Base-by-base conservation (phyloP, 805 yeast species). In the Saturnispora mendoncae region DNA sequence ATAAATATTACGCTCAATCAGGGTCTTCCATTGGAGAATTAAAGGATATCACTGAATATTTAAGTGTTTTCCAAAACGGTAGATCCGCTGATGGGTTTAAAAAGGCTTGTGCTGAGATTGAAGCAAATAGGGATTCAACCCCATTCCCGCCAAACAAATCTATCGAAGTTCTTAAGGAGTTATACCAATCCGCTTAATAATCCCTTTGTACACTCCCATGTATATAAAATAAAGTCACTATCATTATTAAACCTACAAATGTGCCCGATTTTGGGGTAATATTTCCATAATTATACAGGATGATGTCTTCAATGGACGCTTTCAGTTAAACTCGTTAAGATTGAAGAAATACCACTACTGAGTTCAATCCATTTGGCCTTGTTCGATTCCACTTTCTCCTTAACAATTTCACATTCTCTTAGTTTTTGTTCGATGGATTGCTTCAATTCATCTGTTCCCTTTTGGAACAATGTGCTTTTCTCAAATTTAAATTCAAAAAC, bases 1-100 rank as follows among this genome's bases (percentile, higher is more conserved):
- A 65, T 45, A 74, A 76, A 52, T 80, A 72, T 47, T 50, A 48
- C 17, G 47, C 49, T 7, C 44, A 47, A 26, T 40, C 53, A 12
- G 67, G 55, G 8, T 53, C 64, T 19, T 65, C 64, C 21, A 63
- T 73, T 30, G 65, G 60, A 5, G 69, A 68, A 41, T 67, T 66
- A 17, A 54, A 60, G 42, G 65, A 63, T 45, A 56, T 63, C 38
- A 62, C 61, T 24, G 67, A 63, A 47, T 45, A 53, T 13, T 62
- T 59, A 43, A 56, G 63, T 3, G 49, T 63, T 13, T 63, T 62
- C 38, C 66, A 62, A 49, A 65, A 59, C 47, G 56, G 60, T 38
- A 62, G 65, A 23, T 55, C 64, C 17, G 44, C 45, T 12, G 64
- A 61, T 39, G 67, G 67, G 13, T 55, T 61, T 39, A 47, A 56